Percentiles rank a stretch among this genome's conserved stretches.
Conservation (phyloP, 1,284 basidiomycete genomes). For the Hymenochaete sp. region DNA sequence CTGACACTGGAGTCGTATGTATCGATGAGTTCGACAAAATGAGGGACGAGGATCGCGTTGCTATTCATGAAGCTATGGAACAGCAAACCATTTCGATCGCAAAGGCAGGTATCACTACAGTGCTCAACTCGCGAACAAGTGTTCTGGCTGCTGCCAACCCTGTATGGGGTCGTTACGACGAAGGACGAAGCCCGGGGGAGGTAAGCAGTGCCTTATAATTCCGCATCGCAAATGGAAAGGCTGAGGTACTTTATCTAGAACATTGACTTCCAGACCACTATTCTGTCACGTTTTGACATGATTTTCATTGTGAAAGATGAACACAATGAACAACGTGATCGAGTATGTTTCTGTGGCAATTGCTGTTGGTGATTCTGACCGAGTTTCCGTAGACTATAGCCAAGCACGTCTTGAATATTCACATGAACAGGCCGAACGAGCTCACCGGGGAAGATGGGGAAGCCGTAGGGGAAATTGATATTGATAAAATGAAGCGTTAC, state of each 20-base stretch:
- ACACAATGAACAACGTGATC: conserved; percentile 91
- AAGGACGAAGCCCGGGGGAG: conserved; percentile 94
- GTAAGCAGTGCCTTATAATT: conserved; percentile 30
- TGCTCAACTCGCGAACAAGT: conserved; percentile 92
- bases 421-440: conserved; percentile 84
- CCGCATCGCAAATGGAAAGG: background rate
- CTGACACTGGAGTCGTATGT: conserved; percentile 97
- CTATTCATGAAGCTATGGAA: conserved; percentile 99
- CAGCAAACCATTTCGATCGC: conserved; percentile 99
- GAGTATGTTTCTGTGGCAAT: conserved; percentile 39
- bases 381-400: conserved; percentile 69
- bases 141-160: conserved; percentile 98
- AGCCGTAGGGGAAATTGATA: conserved; percentile 84
- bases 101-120: conserved; percentile 98
- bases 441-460: conserved; percentile 54
- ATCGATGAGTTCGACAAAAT: conserved; percentile 99
- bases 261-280: conserved; percentile 98
- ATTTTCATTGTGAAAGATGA: conserved; percentile 99
- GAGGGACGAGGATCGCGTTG: conserved; percentile 97
- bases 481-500: conserved; percentile 98
- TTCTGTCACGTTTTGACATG: conserved; percentile 98
- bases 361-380: background rate
- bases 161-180: conserved; percentile 97
- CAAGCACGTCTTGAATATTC: conserved; percentile 97
- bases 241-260: conserved; percentile 45